Conservation (phyloP, 2,329 filamentous ascomycete species). For the Fusarium torreyae region DNA sequence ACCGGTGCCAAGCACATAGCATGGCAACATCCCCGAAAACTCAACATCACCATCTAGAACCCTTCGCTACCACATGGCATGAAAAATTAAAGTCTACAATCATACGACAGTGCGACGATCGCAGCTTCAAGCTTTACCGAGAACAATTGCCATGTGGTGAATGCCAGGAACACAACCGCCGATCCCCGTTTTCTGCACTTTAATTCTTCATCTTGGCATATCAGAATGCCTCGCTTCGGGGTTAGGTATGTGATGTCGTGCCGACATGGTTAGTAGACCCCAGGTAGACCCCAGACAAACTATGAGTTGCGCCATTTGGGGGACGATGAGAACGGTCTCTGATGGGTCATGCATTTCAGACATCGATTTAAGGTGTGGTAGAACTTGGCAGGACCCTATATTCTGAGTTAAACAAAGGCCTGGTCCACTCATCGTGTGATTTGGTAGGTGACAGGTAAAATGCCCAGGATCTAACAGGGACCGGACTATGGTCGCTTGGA, state of each 20-base stretch:
- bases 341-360: neutral
- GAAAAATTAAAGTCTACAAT: neutral
- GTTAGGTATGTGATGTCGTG: conserved; percentile 23
- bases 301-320: neutral
- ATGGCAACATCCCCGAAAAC: neutral
- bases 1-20: neutral
- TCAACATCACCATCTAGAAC: conserved; percentile 6
- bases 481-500: neutral
- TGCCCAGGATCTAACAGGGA: neutral
- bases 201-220: neutral
- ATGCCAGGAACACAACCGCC: neutral
- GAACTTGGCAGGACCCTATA: neutral
- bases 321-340: conserved; percentile 16
- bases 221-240: neutral
- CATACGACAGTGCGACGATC: conserved; percentile 17
- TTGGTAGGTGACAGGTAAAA: neutral
- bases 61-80: conserved; percentile 9
- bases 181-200: conserved; percentile 16
- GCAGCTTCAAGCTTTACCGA: neutral
- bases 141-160: neutral
- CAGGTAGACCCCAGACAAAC: neutral
- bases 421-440: neutral
- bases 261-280: neutral
- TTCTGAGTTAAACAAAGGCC: neutral
- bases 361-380: neutral